A percentile compares a stretch with the other conserved stretches of the same genome.
Conservation (phyloP, 768 basidiomycete genomes). For the Mycena floridula region DNA sequence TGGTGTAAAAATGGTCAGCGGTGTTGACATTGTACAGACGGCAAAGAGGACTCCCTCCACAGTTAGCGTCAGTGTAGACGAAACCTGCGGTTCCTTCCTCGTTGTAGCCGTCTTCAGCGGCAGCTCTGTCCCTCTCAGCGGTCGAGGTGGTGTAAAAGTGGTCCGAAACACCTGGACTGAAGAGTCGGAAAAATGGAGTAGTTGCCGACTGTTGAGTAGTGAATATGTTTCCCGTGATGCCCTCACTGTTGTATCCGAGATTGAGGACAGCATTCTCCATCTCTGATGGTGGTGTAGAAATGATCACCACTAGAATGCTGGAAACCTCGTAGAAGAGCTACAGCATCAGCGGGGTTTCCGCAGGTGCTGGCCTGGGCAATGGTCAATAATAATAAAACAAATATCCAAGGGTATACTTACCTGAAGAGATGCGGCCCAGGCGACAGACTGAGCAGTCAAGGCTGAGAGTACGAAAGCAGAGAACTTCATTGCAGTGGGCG, state of each 20-base stretch:
- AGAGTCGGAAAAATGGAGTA: constrained; percentile 16
- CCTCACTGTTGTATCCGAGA: constrained; percentile 10
- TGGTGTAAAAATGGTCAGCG: constrained; percentile 21
- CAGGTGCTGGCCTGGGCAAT: too few species aligned
- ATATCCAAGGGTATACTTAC: too few species aligned
- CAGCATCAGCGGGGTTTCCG: too few species aligned
- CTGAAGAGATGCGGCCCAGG: too few species aligned
- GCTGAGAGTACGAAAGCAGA: too few species aligned
- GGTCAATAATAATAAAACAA: too few species aligned
- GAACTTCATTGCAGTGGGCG: too few species aligned
- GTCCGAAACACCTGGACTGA: constrained; percentile 5
- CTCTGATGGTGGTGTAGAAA: constrained; percentile 3
- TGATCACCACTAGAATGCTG: too few species aligned
- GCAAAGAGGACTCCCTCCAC: constrained; percentile 14
- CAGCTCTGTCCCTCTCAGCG: constrained; percentile 11
- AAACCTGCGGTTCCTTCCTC: constrained; percentile 12
- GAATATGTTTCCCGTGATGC: constrained; percentile 12
- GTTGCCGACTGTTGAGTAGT: constrained; percentile 4
- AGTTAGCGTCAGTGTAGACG: constrained; percentile 7
- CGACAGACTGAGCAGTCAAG: too few species aligned
- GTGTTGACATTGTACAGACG: constrained; percentile 11
- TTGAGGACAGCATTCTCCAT: constrained; percentile 6
- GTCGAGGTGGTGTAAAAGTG: constrained; percentile 18
- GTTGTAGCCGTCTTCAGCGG: constrained; percentile 7
- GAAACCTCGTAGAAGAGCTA: too few species aligned